Evolutionary conservation across 306 rosid genomes (phyloP).

Genomic region (Ochetophila trinervis): DNA sequence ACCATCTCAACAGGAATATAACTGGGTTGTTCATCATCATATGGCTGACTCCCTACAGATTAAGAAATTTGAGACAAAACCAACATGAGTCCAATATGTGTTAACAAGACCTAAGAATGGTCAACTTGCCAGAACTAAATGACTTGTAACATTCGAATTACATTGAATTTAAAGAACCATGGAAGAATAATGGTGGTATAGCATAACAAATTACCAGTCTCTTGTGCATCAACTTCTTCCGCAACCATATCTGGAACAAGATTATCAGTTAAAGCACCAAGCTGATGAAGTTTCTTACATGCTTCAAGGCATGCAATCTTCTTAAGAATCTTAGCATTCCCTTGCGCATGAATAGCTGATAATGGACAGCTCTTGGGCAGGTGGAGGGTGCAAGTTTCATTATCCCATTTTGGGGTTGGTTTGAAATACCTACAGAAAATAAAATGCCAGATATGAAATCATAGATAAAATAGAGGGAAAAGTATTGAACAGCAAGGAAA

Average conservation of each 20-base stretch:
- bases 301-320: slow-evolving; percentile 84
- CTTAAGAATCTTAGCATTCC: slow-evolving; percentile 45
- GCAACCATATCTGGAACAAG: slow-evolving; percentile 62
- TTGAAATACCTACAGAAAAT: slow-evolving; percentile 62
- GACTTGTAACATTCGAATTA: background rate
- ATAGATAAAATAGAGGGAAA: slow-evolving; percentile 2
- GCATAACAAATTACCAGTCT: slow-evolving; percentile 42
- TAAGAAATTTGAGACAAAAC: slow-evolving; percentile 7
- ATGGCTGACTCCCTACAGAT: slow-evolving; percentile 48
- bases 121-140: too few relatives aligned
- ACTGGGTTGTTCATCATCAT: slow-evolving; percentile 50
- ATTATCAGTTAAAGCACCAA: slow-evolving; percentile 76
- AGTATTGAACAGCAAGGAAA: slow-evolving; percentile 8
- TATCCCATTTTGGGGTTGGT: slow-evolving; percentile 77
- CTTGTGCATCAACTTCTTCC: slow-evolving; percentile 53
- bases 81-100: background rate
- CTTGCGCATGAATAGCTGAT: slow-evolving; percentile 40
- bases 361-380: slow-evolving; percentile 88
- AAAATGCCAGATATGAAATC: slow-evolving; percentile 8
- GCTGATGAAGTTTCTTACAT: slow-evolving; percentile 75
- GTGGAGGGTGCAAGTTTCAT: slow-evolving; percentile 41
- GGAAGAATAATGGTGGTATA: slow-evolving; percentile 11
- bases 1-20: slow-evolving; percentile 64
- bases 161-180: background rate
- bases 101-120: background rate